Evolutionary conservation across 2,329 filamentous ascomycete genomes (phyloP).

Genomic region (Penicillium sp.): DNA sequence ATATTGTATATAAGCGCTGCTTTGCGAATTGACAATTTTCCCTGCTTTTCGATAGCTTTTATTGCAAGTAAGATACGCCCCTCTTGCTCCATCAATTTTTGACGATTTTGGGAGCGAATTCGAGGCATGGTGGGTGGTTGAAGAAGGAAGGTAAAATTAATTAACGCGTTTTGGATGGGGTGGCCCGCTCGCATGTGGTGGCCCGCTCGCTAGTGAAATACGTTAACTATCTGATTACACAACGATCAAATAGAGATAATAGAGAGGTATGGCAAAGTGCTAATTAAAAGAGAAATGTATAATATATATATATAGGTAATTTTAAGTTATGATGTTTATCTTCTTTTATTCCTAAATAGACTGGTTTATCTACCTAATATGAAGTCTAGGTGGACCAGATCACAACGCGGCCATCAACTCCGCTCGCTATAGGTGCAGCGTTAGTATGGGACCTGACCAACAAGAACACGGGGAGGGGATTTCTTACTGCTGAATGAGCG

Average conservation of each 20-base stretch:
- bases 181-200: too few species aligned
- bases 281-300: not conserved
- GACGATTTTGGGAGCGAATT: too few species aligned
- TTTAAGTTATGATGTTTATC: not conserved
- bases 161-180: too few species aligned
- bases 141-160: too few species aligned
- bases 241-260: too few species aligned
- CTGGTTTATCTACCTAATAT: not conserved
- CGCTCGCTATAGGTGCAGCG: slow-evolving; percentile 60
- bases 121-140: too few species aligned
- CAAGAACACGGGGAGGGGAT: not conserved
- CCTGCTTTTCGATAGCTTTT: too few species aligned
- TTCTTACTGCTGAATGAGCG: slow-evolving; percentile 82
- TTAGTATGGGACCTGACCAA: slow-evolving; percentile 13
- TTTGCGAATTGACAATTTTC: too few species aligned
- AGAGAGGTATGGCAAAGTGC: not conserved
- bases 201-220: too few species aligned
- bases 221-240: not conserved
- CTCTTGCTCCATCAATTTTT: too few species aligned
- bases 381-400: slow-evolving; percentile 67
- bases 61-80: too few species aligned
- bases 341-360: not conserved
- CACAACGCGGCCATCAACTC: slow-evolving; percentile 79
- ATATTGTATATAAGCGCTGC: too few species aligned
- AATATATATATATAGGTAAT: not conserved